phyloP scores from a whole-genome alignment of 768 basidiomycete species.

The Suillus tomentosus region DNA sequence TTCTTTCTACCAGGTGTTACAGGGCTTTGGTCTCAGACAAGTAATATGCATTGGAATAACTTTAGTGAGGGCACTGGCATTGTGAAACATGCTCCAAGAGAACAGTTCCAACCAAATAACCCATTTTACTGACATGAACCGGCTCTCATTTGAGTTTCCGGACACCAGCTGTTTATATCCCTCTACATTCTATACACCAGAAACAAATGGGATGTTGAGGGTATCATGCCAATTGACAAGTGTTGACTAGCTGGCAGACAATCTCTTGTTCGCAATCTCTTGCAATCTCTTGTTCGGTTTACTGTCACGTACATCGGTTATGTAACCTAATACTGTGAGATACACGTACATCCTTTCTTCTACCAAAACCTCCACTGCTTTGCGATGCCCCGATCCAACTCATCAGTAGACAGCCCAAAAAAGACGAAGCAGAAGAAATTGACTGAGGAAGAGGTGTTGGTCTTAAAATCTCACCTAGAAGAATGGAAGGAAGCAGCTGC shows the following conservation, averaged over 20 bases:
- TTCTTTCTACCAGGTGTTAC: too few relatives aligned
- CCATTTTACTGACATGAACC: not conserved
- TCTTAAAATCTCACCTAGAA: slow-evolving; percentile 4
- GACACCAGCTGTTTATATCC: not conserved
- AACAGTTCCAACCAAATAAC: not conserved
- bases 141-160: not conserved
- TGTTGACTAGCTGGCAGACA: too few relatives aligned
- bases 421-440: slow-evolving; percentile 4
- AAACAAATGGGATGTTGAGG: not conserved
- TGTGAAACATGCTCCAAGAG: not conserved
- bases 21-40: too few relatives aligned
- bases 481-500: not conserved
- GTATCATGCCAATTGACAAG: not conserved
- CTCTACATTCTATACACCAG: not conserved
- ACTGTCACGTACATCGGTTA: not conserved
- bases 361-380: not conserved
- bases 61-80: not conserved
- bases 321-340: not conserved
- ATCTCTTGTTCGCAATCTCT: too few relatives aligned
- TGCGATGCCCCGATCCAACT: not conserved
- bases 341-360: not conserved
- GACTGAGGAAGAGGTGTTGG: not conserved
- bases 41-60: too few relatives aligned
- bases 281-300: not conserved
- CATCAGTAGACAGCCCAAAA: not conserved